Conservation (phyloP, 2,329 filamentous ascomycete genomes). For the Verticillium alfalfae region DNA sequence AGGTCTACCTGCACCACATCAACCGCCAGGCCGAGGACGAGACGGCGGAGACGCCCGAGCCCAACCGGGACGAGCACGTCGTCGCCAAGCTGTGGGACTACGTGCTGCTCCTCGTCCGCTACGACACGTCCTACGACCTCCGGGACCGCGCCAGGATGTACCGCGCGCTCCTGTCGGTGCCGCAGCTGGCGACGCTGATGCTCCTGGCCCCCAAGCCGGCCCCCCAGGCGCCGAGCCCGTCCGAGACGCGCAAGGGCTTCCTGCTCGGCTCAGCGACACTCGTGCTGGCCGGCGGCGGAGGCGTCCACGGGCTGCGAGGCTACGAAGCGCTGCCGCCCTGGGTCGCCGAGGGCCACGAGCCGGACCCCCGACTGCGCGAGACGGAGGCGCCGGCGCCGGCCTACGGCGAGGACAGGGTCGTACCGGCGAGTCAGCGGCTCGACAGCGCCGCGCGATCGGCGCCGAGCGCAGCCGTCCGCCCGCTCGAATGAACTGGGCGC, state of each 20-base stretch:
- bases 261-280: conserved; percentile 80
- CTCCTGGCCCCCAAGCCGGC: conserved; percentile 92
- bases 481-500: conserved; percentile 41
- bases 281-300: conserved; percentile 71
- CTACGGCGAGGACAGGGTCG: conserved; percentile 32
- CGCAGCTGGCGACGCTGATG: conserved; percentile 84
- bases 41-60: conserved; percentile 22
- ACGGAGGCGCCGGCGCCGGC: conserved; percentile 33
- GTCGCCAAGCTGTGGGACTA: conserved; percentile 81
- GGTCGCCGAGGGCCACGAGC: conserved; percentile 76
- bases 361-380: conserved; percentile 68
- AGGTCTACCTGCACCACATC: conserved; percentile 88
- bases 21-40: conserved; percentile 52
- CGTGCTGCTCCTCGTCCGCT: conserved; percentile 76
- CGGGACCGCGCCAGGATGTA: conserved; percentile 88
- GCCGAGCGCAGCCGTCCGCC: conserved; percentile 15
- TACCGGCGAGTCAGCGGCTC: conserved; percentile 59
- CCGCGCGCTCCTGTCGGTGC: conserved; percentile 73
- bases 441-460: conserved; percentile 45
- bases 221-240: conserved; percentile 84
- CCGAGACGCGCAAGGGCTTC: conserved; percentile 72
- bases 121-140: conserved; percentile 91
- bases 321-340: conserved; percentile 79
- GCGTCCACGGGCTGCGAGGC: conserved; percentile 67
- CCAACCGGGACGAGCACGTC: conserved; percentile 53